Evolutionary conservation across 192 early-diverging fungal species (phyloP).

Genomic region (Obelidium mucronatum): DNA sequence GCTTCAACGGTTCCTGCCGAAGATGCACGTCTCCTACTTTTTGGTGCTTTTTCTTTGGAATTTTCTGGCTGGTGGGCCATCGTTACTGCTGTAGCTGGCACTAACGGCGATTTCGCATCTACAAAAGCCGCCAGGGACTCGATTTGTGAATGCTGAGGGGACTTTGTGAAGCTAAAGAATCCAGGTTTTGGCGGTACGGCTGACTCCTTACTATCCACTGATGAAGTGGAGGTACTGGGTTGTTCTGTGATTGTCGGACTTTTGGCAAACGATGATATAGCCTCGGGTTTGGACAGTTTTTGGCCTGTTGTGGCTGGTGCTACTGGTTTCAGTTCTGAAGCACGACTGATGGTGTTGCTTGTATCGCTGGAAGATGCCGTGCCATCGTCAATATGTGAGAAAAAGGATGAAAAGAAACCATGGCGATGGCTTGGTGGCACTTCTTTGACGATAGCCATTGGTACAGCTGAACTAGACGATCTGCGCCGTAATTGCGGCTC

Average conservation of each 20-base stretch:
- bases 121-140: neutral
- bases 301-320: too few species aligned
- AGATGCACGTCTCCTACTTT: neutral
- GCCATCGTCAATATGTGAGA: neutral
- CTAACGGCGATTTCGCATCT: too few species aligned
- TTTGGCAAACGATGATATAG: too few species aligned
- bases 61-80: neutral
- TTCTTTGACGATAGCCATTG: neutral
- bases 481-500: neutral
- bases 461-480: neutral
- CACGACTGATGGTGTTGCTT: neutral
- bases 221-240: too few species aligned
- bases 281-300: too few species aligned
- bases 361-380: neutral
- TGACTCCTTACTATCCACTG: too few species aligned
- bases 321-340: neutral
- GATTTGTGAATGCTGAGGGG: neutral
- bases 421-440: constrained; percentile 1
- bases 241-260: too few species aligned
- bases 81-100: too few species aligned
- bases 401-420: constrained; percentile 17
- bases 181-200: too few species aligned
- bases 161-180: neutral
- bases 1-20: constrained; percentile 4
- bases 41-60: neutral